Conservation (phyloP, 495 filamentous ascomycete genomes). For the Tuber brumale region DNA sequence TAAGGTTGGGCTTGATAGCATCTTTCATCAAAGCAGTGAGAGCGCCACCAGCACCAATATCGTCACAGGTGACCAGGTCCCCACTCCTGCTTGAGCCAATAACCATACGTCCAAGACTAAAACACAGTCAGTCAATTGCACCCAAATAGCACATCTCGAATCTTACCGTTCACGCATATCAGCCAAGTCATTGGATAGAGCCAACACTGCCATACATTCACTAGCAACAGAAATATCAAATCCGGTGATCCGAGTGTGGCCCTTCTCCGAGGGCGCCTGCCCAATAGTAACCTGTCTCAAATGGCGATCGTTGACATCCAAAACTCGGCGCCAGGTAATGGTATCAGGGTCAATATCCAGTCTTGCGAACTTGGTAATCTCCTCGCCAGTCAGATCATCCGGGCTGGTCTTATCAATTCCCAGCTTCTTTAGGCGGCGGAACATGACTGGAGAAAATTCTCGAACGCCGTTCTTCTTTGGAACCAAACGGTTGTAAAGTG, state of each 20-base stretch:
- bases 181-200: conserved; percentile 74
- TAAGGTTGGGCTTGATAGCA: conserved; percentile 96
- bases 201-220: conserved; percentile 97
- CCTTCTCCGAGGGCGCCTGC: conserved; percentile 82
- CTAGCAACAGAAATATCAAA: conserved; percentile 97
- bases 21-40: conserved; percentile 94
- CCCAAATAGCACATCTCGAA: conserved; percentile 4
- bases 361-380: conserved; percentile 78
- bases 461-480: conserved; percentile 84
- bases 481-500: conserved; percentile 83
- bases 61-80: conserved; percentile 91
- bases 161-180: conserved; percentile 78
- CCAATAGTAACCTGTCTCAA: conserved; percentile 82
- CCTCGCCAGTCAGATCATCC: conserved; percentile 79
- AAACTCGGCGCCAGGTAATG: conserved; percentile 91
- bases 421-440: conserved; percentile 84
- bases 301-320: conserved; percentile 96
- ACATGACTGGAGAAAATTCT: conserved; percentile 80
- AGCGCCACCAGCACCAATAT: conserved; percentile 86
- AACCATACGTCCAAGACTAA: conserved; percentile 81
- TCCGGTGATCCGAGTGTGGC: conserved; percentile 71
- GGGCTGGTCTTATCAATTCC: conserved; percentile 93
- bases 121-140: conserved; percentile 2
- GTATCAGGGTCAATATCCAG: conserved; percentile 94
- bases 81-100: conserved; percentile 76